Conservation (phyloP, 176 grass and related monocot genomes). For the Paspalum notatum region DNA sequence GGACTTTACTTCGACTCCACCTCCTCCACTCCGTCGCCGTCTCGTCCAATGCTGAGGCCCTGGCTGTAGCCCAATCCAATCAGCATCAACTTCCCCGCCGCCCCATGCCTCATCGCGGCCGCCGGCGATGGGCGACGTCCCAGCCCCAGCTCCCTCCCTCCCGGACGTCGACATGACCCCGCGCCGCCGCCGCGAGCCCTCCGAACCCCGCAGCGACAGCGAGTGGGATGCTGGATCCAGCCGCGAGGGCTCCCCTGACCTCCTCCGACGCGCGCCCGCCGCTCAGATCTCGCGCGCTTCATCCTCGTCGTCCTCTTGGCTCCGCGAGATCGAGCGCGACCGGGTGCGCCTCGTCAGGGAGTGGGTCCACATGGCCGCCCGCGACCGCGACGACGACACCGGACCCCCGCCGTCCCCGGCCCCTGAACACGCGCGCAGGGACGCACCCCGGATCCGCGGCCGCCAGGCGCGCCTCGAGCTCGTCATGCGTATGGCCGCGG, state of each 20-base stretch:
- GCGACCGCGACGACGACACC: slow-evolving; percentile 48
- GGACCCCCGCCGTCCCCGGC: slow-evolving; percentile 32
- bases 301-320: slow-evolving; percentile 42
- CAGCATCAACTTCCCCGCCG: slow-evolving; percentile 5
- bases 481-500: slow-evolving; percentile 83
- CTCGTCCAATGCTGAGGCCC: slow-evolving; percentile 15
- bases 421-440: slow-evolving; percentile 50
- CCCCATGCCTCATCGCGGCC: slow-evolving; percentile 36
- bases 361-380: slow-evolving; percentile 63
- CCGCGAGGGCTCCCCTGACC: slow-evolving; percentile 75
- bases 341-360: slow-evolving; percentile 68
- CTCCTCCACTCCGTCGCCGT: neutral
- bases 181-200: slow-evolving; percentile 31
- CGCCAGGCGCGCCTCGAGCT: slow-evolving; percentile 89
- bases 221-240: slow-evolving; percentile 72
- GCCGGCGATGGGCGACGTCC: slow-evolving; percentile 41
- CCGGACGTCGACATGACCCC: slow-evolving; percentile 9
- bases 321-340: slow-evolving; percentile 67
- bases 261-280: slow-evolving; percentile 28
- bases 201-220: slow-evolving; percentile 60
- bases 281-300: slow-evolving; percentile 37
- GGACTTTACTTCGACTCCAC: slow-evolving; percentile 24
- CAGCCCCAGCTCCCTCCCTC: neutral
- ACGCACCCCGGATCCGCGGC: slow-evolving; percentile 71
- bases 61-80: neutral